Evolutionary conservation across 1,284 basidiomycete genomes (phyloP).

Genomic region (Laetiporus sulphureus): DNA sequence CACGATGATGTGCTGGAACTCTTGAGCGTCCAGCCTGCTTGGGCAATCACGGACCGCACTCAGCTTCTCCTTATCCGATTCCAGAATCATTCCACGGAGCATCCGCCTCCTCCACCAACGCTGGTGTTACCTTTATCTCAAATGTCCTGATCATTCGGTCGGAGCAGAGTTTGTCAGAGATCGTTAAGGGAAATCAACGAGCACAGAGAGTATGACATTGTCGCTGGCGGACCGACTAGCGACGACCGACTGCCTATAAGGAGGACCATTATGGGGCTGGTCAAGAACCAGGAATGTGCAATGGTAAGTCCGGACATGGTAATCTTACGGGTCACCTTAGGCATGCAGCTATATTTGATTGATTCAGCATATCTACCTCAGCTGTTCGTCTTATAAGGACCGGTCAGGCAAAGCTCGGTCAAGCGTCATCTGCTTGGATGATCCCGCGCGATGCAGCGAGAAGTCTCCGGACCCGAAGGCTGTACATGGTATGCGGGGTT

Average conservation of each 20-base stretch:
- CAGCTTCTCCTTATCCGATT: slow-evolving; percentile 28
- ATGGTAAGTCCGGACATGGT: slow-evolving; percentile 27
- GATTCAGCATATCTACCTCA: too few relatives aligned
- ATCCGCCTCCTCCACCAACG: slow-evolving; percentile 30
- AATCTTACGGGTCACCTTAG: too few relatives aligned
- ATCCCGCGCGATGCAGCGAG: too few relatives aligned
- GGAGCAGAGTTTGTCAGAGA: slow-evolving; percentile 16
- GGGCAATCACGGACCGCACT: slow-evolving; percentile 28
- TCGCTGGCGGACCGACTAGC: slow-evolving; percentile 32
- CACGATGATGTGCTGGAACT: slow-evolving; percentile 11
- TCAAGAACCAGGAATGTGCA: slow-evolving; percentile 27
- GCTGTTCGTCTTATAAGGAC: too few relatives aligned
- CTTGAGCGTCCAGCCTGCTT: slow-evolving; percentile 23
- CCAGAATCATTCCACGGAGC: slow-evolving; percentile 28
- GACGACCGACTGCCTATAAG: slow-evolving; percentile 30
- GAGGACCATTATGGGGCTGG: slow-evolving; percentile 28
- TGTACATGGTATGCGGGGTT: too few relatives aligned
- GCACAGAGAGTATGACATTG: slow-evolving; percentile 29
- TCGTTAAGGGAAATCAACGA: slow-evolving; percentile 19
- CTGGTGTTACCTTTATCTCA: slow-evolving; percentile 31
- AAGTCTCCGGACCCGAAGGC: too few relatives aligned
- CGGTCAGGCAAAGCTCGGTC: too few relatives aligned
- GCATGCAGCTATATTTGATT: too few relatives aligned
- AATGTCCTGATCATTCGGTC: slow-evolving; percentile 33
- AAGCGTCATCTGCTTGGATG: too few relatives aligned